Evolutionary conservation across 1,284 basidiomycete genomes (phyloP), one percentile per base, ranked within the genome.

Genomic region (Ganoderma multipileum): DNA sequence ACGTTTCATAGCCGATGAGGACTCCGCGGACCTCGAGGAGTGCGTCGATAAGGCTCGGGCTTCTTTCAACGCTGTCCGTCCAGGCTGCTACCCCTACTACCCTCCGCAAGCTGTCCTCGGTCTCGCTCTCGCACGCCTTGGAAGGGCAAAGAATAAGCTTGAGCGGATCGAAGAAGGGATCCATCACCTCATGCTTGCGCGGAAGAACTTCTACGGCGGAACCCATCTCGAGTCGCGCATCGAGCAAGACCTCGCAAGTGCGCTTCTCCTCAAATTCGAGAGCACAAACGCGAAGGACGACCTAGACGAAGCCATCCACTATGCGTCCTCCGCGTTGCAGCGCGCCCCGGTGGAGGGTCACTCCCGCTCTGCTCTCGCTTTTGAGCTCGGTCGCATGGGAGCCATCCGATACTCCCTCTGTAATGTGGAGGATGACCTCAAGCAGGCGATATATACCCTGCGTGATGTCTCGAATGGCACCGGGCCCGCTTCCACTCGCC

Each of bases 221-320:
- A 28, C 61, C 2, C 64, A 69, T 39, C 55, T 68, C 41, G 63
- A 69, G 38, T 54, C 68, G 3, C 68, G 61, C n/a, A 58, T 69
- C 44, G 60, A 66, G 57, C 67, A 60, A 18, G 64, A 69, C 33
- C 61, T 69, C 30, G 61, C 64, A 2, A 38, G 23, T 26, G 64
- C 64, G 33, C 57, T 63, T n/a, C 60, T 66, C 64, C 41, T 54
- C 52, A 64, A 64, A 11, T 63, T 65, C 55, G 54, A 60, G 50
- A 12, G n/a, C 18, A 54, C 55, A 8, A 26, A 63, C 20, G 18
- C 23, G 8, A 12, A 28, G 23, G 54, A 66, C 3, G 68, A 69
- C 26, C 44, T 69, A n/a, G 64, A 69, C 44, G 39, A 41, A 11
- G 39, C 39, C 39, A 14, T 41, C 39, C 39, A 44, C n/a, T 44